Evolutionary conservation across 23 red algal species (phyloP).

Genomic region (Gracilaria domingensis): DNA sequence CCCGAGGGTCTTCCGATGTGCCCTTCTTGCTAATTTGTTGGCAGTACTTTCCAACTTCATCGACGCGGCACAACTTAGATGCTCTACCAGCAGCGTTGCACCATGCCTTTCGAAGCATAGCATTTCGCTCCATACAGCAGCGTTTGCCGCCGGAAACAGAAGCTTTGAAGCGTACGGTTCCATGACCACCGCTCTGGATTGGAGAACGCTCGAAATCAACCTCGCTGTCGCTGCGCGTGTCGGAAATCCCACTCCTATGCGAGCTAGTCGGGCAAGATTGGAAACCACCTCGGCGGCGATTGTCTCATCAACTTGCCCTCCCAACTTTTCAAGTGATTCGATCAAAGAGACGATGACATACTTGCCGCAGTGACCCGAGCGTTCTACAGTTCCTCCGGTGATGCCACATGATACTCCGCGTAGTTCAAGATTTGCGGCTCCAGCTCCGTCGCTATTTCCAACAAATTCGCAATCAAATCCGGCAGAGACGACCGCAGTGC

Average conservation of each 20-base stretch:
- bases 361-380: slow-evolving; percentile 53
- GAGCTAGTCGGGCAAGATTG: slow-evolving; percentile 41
- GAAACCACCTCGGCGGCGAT: slow-evolving; percentile 48
- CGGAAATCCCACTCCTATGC: slow-evolving; percentile 76
- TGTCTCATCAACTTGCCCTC: slow-evolving; percentile 65
- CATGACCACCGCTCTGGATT: slow-evolving; percentile 51
- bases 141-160: slow-evolving; percentile 45
- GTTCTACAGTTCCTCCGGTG: slow-evolving; percentile 59
- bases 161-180: slow-evolving; percentile 65
- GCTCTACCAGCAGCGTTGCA: slow-evolving; percentile 60
- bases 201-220: slow-evolving; percentile 53
- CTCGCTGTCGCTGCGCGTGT: slow-evolving; percentile 76
- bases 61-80: slow-evolving; percentile 20
- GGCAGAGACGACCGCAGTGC: slow-evolving; percentile 47
- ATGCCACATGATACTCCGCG: slow-evolving; percentile 70
- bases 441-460: slow-evolving; percentile 74
- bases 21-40: slow-evolving; percentile 53
- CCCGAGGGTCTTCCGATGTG: slow-evolving; percentile 47
- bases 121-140: slow-evolving; percentile 65
- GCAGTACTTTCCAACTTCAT: slow-evolving; percentile 49
- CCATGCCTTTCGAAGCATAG: slow-evolving; percentile 62
- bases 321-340: slow-evolving; percentile 65
- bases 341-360: slow-evolving; percentile 69
- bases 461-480: slow-evolving; percentile 33
- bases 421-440: slow-evolving; percentile 74